Evolutionary conservation across 2,329 filamentous ascomycete species (phyloP).

Genomic region (Alternaria solani): DNA sequence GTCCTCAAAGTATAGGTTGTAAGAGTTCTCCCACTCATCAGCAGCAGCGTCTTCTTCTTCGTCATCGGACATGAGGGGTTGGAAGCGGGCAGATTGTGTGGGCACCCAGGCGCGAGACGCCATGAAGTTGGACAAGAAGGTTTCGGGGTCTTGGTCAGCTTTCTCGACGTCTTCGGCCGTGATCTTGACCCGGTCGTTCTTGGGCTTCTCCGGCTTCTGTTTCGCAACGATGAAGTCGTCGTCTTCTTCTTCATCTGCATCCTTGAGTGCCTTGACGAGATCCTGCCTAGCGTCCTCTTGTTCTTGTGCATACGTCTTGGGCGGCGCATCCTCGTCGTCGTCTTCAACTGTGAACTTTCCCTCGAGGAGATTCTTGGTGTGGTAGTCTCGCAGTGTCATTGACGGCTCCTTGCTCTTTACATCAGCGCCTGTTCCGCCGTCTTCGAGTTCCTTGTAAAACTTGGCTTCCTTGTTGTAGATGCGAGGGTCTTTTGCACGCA

Average conservation of each 20-base stretch:
- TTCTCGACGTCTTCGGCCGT: conserved; percentile 67
- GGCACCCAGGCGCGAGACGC: conserved; percentile 89
- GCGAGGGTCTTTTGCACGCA: conserved; percentile 87
- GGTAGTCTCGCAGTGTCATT: conserved; percentile 87
- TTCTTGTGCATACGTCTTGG: conserved; percentile 84
- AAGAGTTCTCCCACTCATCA: conserved; percentile 89
- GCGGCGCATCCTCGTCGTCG: conserved; percentile 62
- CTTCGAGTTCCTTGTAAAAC: conserved; percentile 76
- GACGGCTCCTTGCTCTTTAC: conserved; percentile 73
- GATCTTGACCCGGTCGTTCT: conserved; percentile 48
- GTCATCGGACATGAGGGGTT: conserved; percentile 92
- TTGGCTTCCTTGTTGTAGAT: conserved; percentile 82
- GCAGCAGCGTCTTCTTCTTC: conserved; percentile 77
- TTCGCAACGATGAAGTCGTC: conserved; percentile 81
- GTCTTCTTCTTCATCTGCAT: conserved; percentile 66
- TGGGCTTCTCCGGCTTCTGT: conserved; percentile 52
- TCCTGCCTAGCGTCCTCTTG: conserved; percentile 82
- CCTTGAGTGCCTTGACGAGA: conserved; percentile 82
- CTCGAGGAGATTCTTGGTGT: conserved; percentile 84
- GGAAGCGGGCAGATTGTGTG: conserved; percentile 69
- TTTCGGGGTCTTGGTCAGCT: conserved; percentile 89
- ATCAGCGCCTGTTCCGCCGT: conserved; percentile 52
- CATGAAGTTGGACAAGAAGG: conserved; percentile 94
- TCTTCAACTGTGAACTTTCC: conserved; percentile 69
- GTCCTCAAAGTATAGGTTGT: conserved; percentile 96